These are phyloP conservation scores for Ulota crispa DNA, from an alignment of 225 moss, liverwort and hornwort genomes.

Conservation along the genomic window DNA sequence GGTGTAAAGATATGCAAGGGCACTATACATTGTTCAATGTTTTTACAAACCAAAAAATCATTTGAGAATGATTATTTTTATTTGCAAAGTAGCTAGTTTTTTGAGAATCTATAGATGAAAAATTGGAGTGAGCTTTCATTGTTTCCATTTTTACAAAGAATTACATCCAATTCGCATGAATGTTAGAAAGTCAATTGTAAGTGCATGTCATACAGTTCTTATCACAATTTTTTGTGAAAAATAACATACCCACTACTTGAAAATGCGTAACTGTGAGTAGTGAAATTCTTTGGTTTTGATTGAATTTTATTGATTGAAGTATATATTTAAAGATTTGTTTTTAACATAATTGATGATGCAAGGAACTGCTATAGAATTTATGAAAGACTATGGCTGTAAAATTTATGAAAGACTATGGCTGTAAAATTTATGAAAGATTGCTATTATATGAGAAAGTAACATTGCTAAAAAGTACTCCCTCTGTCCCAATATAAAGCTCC, in stretches of 20 bases:
- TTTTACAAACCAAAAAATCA: neutral
- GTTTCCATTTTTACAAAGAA: conserved; percentile 14
- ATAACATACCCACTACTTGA: conserved; percentile 20
- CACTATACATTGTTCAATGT: no score
- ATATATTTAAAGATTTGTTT: neutral
- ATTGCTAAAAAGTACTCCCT: conserved; percentile 4
- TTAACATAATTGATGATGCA: conserved; percentile 14
- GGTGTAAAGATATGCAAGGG: no score
- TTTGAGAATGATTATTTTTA: neutral
- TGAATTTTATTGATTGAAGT: neutral
- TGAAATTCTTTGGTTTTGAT: neutral
- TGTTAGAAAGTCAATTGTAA: neutral
- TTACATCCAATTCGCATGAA: conserved; percentile 20
- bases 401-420: no score
- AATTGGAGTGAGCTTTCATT: conserved; percentile 13
- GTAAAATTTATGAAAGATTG: no score
- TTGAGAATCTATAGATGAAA: conserved; percentile 16
- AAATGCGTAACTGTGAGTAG: conserved; percentile 27
- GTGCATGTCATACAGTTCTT: conserved; percentile 26
- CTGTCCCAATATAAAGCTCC: no score
- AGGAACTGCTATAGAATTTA: conserved; percentile 16
- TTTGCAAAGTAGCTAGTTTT: neutral
- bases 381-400: conserved; percentile 34
- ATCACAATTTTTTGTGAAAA: conserved; percentile 22
- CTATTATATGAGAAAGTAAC: no score